Evolutionary conservation across 208 protist species (phyloP).

Genomic region (Trypanosomatidae sp.): DNA sequence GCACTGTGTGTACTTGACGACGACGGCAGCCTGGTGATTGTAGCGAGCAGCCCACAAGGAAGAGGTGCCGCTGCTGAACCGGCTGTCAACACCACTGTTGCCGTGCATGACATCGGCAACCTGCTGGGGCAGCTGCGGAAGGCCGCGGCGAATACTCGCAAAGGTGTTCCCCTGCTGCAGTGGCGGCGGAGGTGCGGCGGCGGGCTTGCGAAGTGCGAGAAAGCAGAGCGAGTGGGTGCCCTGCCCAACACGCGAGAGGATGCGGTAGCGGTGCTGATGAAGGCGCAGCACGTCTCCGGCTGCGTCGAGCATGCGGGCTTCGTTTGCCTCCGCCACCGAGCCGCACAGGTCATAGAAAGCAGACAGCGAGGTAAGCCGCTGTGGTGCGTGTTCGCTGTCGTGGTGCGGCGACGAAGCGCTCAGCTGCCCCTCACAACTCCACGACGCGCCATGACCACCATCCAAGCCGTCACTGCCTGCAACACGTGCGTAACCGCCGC

Average conservation of each 20-base stretch:
- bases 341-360: conserved; percentile 8
- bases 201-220: conserved; percentile 31
- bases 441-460: too few relatives aligned
- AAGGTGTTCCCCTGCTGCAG: neutral
- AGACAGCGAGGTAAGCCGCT: neutral
- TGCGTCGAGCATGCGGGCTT: conserved; percentile 19
- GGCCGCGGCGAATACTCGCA: neutral
- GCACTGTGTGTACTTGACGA: conserved; percentile 61
- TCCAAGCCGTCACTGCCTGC: too few relatives aligned
- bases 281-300: conserved; percentile 19
- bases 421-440: too few relatives aligned
- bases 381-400: neutral
- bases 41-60: conserved; percentile 25
- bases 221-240: conserved; percentile 47
- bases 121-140: conserved; percentile 1
- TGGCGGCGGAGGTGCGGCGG: neutral
- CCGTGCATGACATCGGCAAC: too few relatives aligned
- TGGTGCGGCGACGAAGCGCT: too few relatives aligned
- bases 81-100: too few relatives aligned
- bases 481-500: too few relatives aligned
- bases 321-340: conserved; percentile 4
- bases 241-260: conserved; percentile 42
- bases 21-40: conserved; percentile 20
- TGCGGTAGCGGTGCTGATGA: conserved; percentile 41
- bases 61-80: conserved; percentile 4